Evolutionary conservation across 2,329 filamentous ascomycete genomes (phyloP).

Genomic region (Bipolaris zeicola): DNA sequence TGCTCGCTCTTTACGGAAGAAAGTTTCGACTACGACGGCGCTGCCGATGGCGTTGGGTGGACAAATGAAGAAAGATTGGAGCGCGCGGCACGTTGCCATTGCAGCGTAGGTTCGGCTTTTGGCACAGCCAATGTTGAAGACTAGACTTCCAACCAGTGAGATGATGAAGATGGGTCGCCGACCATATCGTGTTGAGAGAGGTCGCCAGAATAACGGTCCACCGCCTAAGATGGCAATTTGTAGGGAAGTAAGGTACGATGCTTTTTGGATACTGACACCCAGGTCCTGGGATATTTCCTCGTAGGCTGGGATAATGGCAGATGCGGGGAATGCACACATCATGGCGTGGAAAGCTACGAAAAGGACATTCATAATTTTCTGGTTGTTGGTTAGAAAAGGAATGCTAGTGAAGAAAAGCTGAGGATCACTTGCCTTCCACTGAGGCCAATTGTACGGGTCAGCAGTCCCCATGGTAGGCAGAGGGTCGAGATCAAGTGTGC

Average conservation of each 20-base stretch:
- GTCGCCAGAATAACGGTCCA: conserved; percentile 63
- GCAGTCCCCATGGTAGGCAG: conserved; percentile 57
- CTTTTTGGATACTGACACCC: conserved; percentile 54
- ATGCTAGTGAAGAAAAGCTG: not conserved
- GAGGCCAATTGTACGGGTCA: conserved; percentile 63
- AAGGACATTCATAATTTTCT: conserved; percentile 60
- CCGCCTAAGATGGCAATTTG: conserved; percentile 61
- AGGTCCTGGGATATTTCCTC: conserved; percentile 60
- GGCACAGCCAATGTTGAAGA: conserved; percentile 62
- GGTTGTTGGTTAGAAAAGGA: not conserved
- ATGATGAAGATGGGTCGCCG: conserved; percentile 61
- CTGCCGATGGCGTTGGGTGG: conserved; percentile 62
- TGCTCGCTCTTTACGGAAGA: conserved; percentile 61
- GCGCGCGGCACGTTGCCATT: conserved; percentile 59
- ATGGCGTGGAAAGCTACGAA: conserved; percentile 63
- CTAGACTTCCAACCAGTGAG: conserved; percentile 54
- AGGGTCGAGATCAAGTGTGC: conserved; percentile 61
- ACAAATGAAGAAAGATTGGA: conserved; percentile 62
- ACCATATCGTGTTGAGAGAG: conserved; percentile 60
- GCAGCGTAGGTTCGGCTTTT: conserved; percentile 56
- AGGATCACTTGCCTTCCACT: conserved; percentile 52
- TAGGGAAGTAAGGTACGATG: conserved; percentile 62
- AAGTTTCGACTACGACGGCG: conserved; percentile 63
- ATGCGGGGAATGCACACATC: conserved; percentile 63
- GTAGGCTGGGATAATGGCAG: conserved; percentile 61